A percentile compares a stretch with the other conserved stretches of the same genome.
These are phyloP conservation scores for Penicillium italicum DNA, from an alignment of 2,329 filamentous ascomycete genomes.

Conservation along the genomic window DNA sequence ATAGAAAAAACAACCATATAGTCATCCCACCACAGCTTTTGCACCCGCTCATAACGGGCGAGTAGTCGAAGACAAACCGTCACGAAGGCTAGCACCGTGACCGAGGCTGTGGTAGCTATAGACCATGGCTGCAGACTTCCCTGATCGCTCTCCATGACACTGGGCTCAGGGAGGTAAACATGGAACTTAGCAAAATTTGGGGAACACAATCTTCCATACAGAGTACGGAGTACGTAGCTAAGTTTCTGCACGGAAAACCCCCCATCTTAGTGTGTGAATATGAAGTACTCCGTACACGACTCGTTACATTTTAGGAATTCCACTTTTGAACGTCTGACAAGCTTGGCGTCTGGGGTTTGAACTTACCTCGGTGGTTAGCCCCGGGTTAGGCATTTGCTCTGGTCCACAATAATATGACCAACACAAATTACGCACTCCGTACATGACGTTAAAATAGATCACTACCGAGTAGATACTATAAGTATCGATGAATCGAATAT, in stretches of 20 bases:
- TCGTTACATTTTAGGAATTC: background rate
- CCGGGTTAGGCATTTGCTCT: background rate
- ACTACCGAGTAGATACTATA: background rate
- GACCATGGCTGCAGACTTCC: constrained; percentile 45
- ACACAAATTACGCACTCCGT: too few species aligned
- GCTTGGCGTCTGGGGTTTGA: background rate
- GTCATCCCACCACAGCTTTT: constrained; percentile 52
- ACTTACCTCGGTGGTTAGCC: background rate
- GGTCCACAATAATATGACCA: background rate
- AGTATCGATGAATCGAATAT: background rate
- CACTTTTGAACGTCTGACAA: background rate
- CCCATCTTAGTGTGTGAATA: background rate
- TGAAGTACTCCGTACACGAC: too few species aligned
- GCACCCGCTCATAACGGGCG: constrained; percentile 44
- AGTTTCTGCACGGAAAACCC: background rate
- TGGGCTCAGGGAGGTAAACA: background rate
- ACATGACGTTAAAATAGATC: too few species aligned
- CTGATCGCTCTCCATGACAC: background rate
- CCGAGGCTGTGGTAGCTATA: constrained; percentile 39
- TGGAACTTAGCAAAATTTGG: background rate
- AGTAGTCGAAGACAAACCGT: constrained; percentile 42
- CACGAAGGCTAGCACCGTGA: constrained; percentile 43
- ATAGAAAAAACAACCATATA: constrained; percentile 50
- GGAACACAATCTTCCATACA: background rate
- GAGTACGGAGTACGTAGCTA: background rate